These are phyloP conservation scores for Talaromyces marneffei DNA, from an alignment of 2,329 filamentous ascomycete species.

Conservation along the genomic window DNA sequence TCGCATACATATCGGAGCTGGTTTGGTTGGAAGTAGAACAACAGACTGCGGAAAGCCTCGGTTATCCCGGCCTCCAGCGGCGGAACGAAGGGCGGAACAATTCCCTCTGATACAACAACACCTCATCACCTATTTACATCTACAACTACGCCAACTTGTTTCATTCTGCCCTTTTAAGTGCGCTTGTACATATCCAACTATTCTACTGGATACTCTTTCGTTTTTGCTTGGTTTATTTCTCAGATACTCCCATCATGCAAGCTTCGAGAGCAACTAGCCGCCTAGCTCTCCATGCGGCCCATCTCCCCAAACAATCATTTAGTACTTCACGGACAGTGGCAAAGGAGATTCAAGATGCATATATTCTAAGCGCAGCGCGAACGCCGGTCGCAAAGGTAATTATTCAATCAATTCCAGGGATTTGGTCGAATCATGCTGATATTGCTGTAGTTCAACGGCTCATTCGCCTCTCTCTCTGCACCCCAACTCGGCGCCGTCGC, in stretches of 20 bases:
- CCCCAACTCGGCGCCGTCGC: constrained; percentile 84
- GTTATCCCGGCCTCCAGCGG: constrained; percentile 11
- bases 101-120: constrained; percentile 16
- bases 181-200: not conserved
- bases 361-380: constrained; percentile 83
- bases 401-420: not conserved
- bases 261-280: constrained; percentile 24
- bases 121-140: not conserved
- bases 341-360: constrained; percentile 79
- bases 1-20: not conserved
- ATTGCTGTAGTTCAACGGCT: constrained; percentile 77
- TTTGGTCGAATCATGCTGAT: not conserved
- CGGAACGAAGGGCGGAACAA: constrained; percentile 24
- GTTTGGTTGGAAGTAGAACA: not conserved
- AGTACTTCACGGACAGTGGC: constrained; percentile 43
- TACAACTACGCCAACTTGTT: not conserved
- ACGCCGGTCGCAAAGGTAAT: constrained; percentile 82
- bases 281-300: constrained; percentile 34
- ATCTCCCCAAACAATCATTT: constrained; percentile 48
- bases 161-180: not conserved
- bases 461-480: constrained; percentile 74
- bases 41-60: constrained; percentile 22
- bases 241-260: constrained; percentile 18
- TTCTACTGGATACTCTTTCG: not conserved
- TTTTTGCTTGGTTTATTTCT: not conserved